These are phyloP conservation scores for Phialophora verrucosa DNA, from an alignment of 2,329 filamentous ascomycete species.

Conservation along the genomic window DNA sequence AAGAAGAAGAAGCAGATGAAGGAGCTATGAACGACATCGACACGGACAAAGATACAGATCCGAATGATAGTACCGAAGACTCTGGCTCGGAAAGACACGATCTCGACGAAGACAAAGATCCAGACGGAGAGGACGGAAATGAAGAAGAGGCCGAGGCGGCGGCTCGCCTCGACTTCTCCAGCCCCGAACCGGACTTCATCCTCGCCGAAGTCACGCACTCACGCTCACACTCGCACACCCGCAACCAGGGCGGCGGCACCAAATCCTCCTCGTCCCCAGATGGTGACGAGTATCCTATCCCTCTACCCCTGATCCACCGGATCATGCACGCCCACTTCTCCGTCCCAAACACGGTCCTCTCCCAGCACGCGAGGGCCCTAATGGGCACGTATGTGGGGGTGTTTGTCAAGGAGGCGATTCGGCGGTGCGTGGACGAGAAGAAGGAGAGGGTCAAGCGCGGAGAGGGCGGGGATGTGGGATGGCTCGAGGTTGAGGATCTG, in stretches of 20 bases:
- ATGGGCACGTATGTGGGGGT: constrained; percentile 87
- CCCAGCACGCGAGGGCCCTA: constrained; percentile 75
- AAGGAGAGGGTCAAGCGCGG: constrained; percentile 46
- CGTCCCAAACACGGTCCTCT: constrained; percentile 71
- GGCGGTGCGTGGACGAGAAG: constrained; percentile 75
- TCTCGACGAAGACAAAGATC: constrained; percentile 11
- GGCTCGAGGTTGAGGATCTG: constrained; percentile 77
- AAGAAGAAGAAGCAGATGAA: not conserved
- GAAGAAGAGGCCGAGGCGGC: constrained; percentile 16
- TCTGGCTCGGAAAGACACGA: not conserved
- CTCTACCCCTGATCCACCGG: constrained; percentile 73
- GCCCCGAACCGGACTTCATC: constrained; percentile 54
- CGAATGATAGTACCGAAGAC: not conserved
- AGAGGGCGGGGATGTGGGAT: constrained; percentile 37
- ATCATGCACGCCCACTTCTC: constrained; percentile 80
- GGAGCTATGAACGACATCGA: not conserved
- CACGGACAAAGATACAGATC: not conserved
- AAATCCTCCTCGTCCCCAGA: constrained; percentile 29
- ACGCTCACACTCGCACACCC: not conserved
- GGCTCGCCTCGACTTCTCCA: constrained; percentile 21
- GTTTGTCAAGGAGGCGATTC: constrained; percentile 88
- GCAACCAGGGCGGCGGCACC: constrained; percentile 32
- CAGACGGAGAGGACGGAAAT: not conserved
- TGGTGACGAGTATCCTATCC: constrained; percentile 61
- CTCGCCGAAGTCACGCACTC: constrained; percentile 52